These are phyloP conservation scores for Cyclocybe cylindracea DNA, from an alignment of 768 basidiomycete species.

Conservation along the genomic window DNA sequence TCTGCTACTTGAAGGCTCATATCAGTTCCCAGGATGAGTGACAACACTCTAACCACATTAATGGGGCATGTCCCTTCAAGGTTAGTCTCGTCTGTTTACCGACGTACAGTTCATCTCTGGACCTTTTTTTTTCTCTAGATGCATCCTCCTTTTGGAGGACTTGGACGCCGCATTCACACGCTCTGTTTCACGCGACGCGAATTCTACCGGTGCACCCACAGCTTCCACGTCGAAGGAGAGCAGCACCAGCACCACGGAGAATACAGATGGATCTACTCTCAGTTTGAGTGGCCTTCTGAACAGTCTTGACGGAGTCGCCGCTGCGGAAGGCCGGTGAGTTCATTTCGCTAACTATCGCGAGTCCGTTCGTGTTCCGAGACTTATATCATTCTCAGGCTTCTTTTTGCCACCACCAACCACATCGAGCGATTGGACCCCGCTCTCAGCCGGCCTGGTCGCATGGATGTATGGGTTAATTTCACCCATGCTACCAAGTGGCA, in stretches of 20 bases:
- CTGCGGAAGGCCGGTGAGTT: constrained; percentile 81
- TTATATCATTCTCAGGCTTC: constrained; percentile 47
- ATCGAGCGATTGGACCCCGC: constrained; percentile 92
- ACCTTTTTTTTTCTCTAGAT: constrained; percentile 43
- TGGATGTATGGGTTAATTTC: constrained; percentile 94
- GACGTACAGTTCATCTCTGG: background rate
- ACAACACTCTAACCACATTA: constrained; percentile 82
- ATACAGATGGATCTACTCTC: constrained; percentile 77
- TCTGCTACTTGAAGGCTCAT: constrained; percentile 1
- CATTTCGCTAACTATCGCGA: background rate
- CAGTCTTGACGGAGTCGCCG: constrained; percentile 84
- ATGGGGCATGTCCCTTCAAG: constrained; percentile 89
- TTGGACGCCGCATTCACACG: constrained; percentile 91
- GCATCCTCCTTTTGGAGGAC: constrained; percentile 92
- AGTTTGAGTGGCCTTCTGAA: constrained; percentile 85
- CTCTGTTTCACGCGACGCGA: constrained; percentile 78
- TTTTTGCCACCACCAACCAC: constrained; percentile 94
- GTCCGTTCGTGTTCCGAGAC: constrained; percentile 5
- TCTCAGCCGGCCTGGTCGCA: constrained; percentile 83
- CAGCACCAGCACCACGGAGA: constrained; percentile 37
- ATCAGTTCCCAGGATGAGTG: constrained; percentile 69
- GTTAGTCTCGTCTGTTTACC: constrained; percentile 33
- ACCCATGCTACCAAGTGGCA: constrained; percentile 91
- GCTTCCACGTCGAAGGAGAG: constrained; percentile 40
- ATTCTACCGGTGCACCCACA: constrained; percentile 74